A percentile compares a stretch with the other conserved stretches of the same genome.
These are phyloP conservation scores for Bretschneidera sinensis DNA, from an alignment of 345 rosid genomes.

Conservation along the genomic window DNA sequence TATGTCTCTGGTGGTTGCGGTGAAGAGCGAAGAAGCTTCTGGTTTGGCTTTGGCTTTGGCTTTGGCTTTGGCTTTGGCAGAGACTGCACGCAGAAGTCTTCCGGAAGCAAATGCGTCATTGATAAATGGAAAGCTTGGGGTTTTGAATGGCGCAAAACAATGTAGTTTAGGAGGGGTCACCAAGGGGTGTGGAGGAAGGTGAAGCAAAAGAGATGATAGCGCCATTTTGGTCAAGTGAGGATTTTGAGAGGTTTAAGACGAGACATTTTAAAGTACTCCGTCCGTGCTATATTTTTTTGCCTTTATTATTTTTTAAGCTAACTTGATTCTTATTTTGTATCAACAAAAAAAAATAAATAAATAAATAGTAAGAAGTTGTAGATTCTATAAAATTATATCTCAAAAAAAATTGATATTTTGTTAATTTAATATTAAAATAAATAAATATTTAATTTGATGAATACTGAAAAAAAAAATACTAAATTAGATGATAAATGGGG, in stretches of 20 bases:
- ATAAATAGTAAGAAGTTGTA: no score
- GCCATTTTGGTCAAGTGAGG: slow-evolving; percentile 32
- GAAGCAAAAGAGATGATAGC: slow-evolving; percentile 35
- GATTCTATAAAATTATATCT: no score
- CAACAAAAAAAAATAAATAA: no score
- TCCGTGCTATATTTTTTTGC: no score
- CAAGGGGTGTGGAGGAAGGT: slow-evolving; percentile 28
- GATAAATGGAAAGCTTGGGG: slow-evolving; percentile 13
- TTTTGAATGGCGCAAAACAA: slow-evolving; percentile 13
- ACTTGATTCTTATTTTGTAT: no score
- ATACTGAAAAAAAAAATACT: no score
- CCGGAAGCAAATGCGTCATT: slow-evolving; percentile 13
- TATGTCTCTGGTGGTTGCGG: slow-evolving; percentile 14
- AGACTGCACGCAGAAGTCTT: slow-evolving; percentile 16
- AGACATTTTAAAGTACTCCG: no score
- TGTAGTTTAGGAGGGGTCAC: slow-evolving; percentile 15
- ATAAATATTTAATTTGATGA: no score
- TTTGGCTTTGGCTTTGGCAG: slow-evolving; percentile 25
- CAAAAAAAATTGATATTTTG: no score
- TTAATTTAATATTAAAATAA: no score
- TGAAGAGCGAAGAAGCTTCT: slow-evolving; percentile 25
- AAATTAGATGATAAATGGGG: no score
- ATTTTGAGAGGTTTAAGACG: slow-evolving; percentile 29
- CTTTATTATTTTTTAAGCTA: no score
- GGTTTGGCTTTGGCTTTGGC: slow-evolving; percentile 20